Base-by-base conservation (phyloP, 345 rosid genomes). In the Populus nigra region DNA sequence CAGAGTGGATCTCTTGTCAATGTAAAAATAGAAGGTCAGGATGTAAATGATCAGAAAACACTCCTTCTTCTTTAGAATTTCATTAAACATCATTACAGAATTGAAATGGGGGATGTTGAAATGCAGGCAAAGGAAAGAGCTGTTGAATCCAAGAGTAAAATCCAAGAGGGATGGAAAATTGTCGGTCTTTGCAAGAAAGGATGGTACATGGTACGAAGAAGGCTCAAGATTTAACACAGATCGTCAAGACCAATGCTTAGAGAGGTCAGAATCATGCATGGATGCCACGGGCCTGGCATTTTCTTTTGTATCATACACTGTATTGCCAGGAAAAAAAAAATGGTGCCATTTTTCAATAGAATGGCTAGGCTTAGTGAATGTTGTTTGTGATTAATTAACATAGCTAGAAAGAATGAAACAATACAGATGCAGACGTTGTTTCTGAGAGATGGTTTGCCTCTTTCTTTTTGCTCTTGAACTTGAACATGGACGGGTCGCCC, bases 111-210 rank as follows among this genome's bases (percentile, higher is more conserved):
- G 3, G 38, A 53, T 27, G 8, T 11, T 43, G 63, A 69, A 8
- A 70, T 2, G 17, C 49, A 61, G 17, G 15, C 17, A 0, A 74
- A 47, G 72, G 62, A 5, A 50, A 73, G 23, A 18, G 27, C 77
- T 8, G 8, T 2, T n/a, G 67, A 36, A 66, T 22, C 18, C 65
- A 69, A 33, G 59, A 72, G 43, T 33, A 5, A 1, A 31, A 25
- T 65, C 49, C 45, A 27, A 35, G 41, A 20, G 17, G 71, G 74
- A 33, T 75, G 79, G 76, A 80, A 65, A 65, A 6, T 80, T n/a
- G 41, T 76, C 16, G 79, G 79, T n/a, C 3, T 69, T 27, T 79
- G 38, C 63, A 45, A 71, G 35, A 65, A 23, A 66, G 43, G 69
- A 23, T 72, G 81, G 81, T 78, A 78, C 41, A 72, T 23, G 29